Evolutionary conservation across 192 early-diverging fungal genomes (phyloP).

Genomic region (Rhizophagus clarus): DNA sequence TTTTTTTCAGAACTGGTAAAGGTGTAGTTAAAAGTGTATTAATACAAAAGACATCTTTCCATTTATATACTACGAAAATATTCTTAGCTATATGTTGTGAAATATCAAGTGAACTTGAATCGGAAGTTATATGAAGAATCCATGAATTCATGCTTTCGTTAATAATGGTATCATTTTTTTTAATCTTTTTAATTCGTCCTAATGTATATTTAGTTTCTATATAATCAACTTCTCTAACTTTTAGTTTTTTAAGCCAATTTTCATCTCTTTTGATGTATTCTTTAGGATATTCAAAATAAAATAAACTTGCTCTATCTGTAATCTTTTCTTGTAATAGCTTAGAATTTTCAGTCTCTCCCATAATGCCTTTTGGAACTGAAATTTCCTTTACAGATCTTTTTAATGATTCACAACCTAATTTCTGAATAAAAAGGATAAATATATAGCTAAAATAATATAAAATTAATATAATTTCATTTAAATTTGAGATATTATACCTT

Average conservation of each 20-base stretch:
- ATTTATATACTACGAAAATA: not conserved
- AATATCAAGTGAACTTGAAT: not conserved
- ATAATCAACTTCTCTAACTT: conserved; percentile 65
- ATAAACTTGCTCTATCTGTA: conserved; percentile 73
- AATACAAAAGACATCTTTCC: not conserved
- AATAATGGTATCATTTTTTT: conserved; percentile 26
- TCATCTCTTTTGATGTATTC: conserved; percentile 53
- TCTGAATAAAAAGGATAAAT: not conserved
- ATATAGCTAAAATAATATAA: too few species aligned
- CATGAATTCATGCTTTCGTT: not conserved
- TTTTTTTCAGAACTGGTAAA: not conserved
- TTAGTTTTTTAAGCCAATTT: conserved; percentile 60
- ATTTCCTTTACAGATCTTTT: conserved; percentile 62
- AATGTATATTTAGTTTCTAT: conserved; percentile 63
- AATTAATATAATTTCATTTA: too few species aligned
- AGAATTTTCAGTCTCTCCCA: conserved; percentile 47
- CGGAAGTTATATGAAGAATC: not conserved
- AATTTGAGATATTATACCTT: conserved; percentile 16
- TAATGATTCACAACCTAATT: conserved; percentile 70
- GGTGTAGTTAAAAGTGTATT: not conserved
- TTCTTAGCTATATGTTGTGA: not conserved
- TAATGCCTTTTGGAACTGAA: conserved; percentile 51
- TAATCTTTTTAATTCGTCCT: conserved; percentile 34
- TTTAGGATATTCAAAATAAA: conserved; percentile 66
- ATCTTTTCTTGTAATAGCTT: conserved; percentile 64